Conservation (phyloP, 306 rosid genomes). For the Leucaena leucocephala region DNA sequence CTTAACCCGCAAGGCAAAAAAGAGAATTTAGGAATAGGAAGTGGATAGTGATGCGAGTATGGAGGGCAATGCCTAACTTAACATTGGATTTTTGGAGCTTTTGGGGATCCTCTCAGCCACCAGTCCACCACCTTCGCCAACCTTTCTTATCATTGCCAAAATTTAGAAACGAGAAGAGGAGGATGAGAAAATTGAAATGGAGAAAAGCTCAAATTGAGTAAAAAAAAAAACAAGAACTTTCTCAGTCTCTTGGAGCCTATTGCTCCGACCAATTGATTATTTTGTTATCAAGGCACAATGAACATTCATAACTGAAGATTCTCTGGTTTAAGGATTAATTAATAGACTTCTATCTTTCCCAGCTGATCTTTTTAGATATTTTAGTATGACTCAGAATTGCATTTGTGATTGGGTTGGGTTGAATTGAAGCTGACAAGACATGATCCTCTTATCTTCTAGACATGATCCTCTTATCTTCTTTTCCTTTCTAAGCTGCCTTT, state of each 20-base stretch:
- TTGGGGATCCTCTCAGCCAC: no score
- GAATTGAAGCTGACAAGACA: neutral
- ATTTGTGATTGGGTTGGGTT: neutral
- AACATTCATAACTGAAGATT: neutral
- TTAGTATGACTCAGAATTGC: neutral
- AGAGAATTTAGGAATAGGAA: neutral
- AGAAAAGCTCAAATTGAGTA: neutral
- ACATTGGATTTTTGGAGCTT: no score
- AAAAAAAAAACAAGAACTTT: neutral
- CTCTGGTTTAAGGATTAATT: neutral
- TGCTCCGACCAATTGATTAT: neutral
- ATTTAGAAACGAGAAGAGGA: neutral
- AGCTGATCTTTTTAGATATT: neutral
- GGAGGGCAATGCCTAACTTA: constrained; percentile 13
- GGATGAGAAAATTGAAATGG: neutral
- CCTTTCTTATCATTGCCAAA: neutral
- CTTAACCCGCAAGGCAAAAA: neutral
- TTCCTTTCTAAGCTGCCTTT: neutral
- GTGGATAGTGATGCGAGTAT: constrained; percentile 1
- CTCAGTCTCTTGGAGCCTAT: neutral
- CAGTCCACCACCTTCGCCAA: neutral
- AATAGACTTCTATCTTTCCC: neutral
- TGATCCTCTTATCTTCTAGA: neutral
- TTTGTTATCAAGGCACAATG: neutral
- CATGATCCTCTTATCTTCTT: neutral